Evolutionary conservation across 768 basidiomycete species (phyloP), one percentile per base, ranked within the genome.

Genomic region (Tubosaeta brunneosetosa): DNA sequence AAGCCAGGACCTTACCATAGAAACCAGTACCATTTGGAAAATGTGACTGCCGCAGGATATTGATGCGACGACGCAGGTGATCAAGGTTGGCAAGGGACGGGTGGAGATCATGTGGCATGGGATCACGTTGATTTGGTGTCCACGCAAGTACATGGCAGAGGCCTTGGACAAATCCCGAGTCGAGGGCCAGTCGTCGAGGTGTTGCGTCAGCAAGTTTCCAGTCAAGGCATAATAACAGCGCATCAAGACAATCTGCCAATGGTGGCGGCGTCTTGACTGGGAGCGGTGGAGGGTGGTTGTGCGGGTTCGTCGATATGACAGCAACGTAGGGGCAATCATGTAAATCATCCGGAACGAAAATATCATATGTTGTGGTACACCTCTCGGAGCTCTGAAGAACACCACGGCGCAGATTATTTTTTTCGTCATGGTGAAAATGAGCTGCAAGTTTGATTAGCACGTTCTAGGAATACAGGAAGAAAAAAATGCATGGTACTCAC

Each of bases 151-250:
- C 34, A 36, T 36, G 34, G 12, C 26, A n/a, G 1, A 53, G 34
- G 8, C 41, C 3, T 0, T 48, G 33, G 16, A 44, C 25, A 22
- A 53, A 53, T 34, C 52, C 41, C 2, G 34, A 53, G 33, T 53
- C 34, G 2, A 47, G 47, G 2, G 14, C 9, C 0, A 53, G 40
- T 16, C 14, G 17, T 5, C 26, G 14, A 5, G 52, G 47, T 27
- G 40, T 53, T 5, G 42, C 41, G 37, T 53, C 47, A 37, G 52
- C 41, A 4, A 53, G 42, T 33, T 41, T 44, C 47, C 33, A 53
- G 2, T 48, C 34, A 3, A 53, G 46, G 2, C 10, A 12, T 4
- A 36, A 14, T n/a, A 52, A 19, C 1, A 52, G 40, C 1, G 9
- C 14, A 14, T 47, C 3, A 11, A 52, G 22, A 8, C 38, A 52